Percentiles rank a stretch among this genome's conserved stretches.
These are phyloP conservation scores for Leishmania gerbilli DNA, from an alignment of 208 protist species.

Conservation along the genomic window DNA sequence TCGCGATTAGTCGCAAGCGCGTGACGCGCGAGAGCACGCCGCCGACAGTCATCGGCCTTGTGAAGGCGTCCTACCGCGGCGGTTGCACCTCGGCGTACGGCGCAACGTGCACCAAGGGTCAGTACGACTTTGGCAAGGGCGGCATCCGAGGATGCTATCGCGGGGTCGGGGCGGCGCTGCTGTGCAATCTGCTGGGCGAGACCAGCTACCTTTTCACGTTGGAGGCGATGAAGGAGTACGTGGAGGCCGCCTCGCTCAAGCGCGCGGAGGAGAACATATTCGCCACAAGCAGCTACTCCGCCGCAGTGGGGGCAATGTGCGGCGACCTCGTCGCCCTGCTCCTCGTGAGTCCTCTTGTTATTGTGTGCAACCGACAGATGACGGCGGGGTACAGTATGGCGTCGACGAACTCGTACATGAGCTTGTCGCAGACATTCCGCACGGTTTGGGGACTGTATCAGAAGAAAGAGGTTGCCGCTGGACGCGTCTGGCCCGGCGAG, in stretches of 20 bases:
- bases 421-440: constrained; percentile 36
- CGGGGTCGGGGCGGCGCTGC: constrained; percentile 66
- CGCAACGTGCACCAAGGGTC: not conserved
- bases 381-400: constrained; percentile 82
- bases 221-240: constrained; percentile 66
- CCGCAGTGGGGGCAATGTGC: constrained; percentile 70
- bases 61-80: constrained; percentile 59
- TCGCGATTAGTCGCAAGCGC: constrained; percentile 81
- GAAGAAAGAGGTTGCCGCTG: not conserved
- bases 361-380: constrained; percentile 84
- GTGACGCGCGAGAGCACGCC: constrained; percentile 61
- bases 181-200: constrained; percentile 78
- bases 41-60: constrained; percentile 47
- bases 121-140: constrained; percentile 45
- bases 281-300: constrained; percentile 44
- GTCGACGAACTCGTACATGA: constrained; percentile 48
- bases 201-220: constrained; percentile 75
- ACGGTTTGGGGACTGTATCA: constrained; percentile 62
- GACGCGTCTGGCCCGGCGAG: not conserved
- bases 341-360: constrained; percentile 63
- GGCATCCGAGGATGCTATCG: constrained; percentile 74
- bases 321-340: constrained; percentile 69
- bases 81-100: constrained; percentile 37
- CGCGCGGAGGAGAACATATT: constrained; percentile 3
- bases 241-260: constrained; percentile 16